phyloP scores from a whole-genome alignment of 768 basidiomycete genomes.

The Gloeopeniophorella convolvens region DNA sequence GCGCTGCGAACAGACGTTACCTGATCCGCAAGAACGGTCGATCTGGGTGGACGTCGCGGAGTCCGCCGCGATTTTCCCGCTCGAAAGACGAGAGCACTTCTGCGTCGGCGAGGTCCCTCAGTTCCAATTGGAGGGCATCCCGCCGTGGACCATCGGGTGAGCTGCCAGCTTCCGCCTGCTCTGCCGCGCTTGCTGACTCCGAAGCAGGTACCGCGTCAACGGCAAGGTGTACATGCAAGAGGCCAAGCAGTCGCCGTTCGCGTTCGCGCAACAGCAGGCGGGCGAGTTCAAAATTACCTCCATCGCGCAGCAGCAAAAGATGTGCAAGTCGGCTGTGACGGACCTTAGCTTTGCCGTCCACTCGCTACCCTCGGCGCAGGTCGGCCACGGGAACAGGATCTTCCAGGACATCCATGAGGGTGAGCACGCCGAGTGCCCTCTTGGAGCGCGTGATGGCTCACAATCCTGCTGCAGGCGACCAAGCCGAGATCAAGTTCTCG shows the following conservation, averaged over 20 bases:
- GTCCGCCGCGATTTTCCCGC: conserved; percentile 85
- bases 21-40: conserved; percentile 53
- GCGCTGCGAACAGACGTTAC: conserved; percentile 67
- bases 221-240: conserved; percentile 68
- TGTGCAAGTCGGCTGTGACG: conserved; percentile 77
- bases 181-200: conserved; percentile 8
- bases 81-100: conserved; percentile 70
- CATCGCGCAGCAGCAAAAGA: conserved; percentile 88
- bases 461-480: conserved; percentile 51
- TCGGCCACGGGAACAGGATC: conserved; percentile 76
- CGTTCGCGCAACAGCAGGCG: conserved; percentile 71
- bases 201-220: conserved; percentile 69
- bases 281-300: conserved; percentile 85
- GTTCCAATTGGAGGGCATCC: conserved; percentile 90
- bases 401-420: conserved; percentile 90
- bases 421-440: conserved; percentile 23
- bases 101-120: conserved; percentile 88
- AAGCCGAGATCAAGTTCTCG: conserved; percentile 90
- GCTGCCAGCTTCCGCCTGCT: conserved; percentile 19
- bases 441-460: not conserved
- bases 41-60: conserved; percentile 94
- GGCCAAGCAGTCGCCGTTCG: conserved; percentile 76
- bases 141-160: conserved; percentile 87
- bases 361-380: conserved; percentile 79
- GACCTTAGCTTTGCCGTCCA: conserved; percentile 74